phyloP scores from a whole-genome alignment of 306 rosid species.

The Alnus glutinosa region DNA sequence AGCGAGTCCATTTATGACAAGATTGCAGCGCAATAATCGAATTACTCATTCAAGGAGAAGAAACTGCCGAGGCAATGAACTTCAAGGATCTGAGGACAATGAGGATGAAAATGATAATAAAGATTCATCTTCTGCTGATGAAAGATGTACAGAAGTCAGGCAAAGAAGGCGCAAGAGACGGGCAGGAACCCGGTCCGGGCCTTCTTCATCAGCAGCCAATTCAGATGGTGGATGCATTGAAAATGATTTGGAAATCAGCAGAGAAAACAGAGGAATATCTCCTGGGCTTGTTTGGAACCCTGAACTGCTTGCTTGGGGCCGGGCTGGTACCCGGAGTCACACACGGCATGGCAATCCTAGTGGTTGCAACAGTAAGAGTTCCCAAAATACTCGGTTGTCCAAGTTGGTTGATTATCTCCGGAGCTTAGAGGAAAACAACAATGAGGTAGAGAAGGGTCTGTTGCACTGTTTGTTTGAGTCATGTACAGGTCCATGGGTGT shows the following conservation, averaged over 20 bases:
- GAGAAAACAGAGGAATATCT: conserved; percentile 62
- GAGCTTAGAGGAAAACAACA: conserved; percentile 59
- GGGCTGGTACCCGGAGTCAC: conserved; percentile 86
- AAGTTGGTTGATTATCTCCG: conserved; percentile 75
- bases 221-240: conserved; percentile 63
- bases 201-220: conserved; percentile 74
- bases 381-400: conserved; percentile 66
- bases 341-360: conserved; percentile 75
- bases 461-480: neutral
- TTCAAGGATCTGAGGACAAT: conserved; percentile 74
- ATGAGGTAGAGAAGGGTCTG: conserved; percentile 57
- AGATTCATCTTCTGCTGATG: conserved; percentile 78
- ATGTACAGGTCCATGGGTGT: conserved; percentile 3
- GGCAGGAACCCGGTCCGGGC: conserved; percentile 62
- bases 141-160: conserved; percentile 50
- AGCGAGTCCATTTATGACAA: conserved; percentile 46
- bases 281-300: conserved; percentile 67
- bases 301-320: conserved; percentile 87
- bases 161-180: conserved; percentile 68
- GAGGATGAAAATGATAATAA: conserved; percentile 69
- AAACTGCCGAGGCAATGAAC: conserved; percentile 48
- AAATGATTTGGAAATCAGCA: conserved; percentile 62
- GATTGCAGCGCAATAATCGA: conserved; percentile 70
- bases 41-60: conserved; percentile 59
- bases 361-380: conserved; percentile 64